phyloP scores from a whole-genome alignment of 1,284 basidiomycete species.

The Cryptococcus sp. region DNA sequence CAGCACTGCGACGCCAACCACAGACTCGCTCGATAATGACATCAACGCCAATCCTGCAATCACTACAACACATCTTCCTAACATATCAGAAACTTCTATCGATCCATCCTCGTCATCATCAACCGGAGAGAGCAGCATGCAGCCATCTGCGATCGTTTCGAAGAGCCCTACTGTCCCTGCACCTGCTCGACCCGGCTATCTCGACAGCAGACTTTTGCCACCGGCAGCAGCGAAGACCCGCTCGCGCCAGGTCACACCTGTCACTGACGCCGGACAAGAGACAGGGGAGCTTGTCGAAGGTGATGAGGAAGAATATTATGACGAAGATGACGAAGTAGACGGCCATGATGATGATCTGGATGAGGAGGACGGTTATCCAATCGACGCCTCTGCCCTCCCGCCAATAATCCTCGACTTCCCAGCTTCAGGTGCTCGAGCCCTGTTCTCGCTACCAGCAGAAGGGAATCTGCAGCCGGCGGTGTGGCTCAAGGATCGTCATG shows the following conservation, averaged over 20 bases:
- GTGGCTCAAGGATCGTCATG: constrained; percentile 29
- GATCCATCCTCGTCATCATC: no score
- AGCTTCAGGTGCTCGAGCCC: constrained; percentile 23
- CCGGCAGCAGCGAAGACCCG: no score
- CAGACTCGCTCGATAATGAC: no score
- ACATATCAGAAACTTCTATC: no score
- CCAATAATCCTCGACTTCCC: constrained; percentile 39
- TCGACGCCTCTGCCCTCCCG: constrained; percentile 27
- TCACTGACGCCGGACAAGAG: background rate
- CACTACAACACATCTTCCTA: no score
- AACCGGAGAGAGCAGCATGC: background rate
- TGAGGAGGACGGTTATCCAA: constrained; percentile 11
- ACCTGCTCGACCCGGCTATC: no score
- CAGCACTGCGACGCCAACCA: no score
- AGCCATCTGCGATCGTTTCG: background rate
- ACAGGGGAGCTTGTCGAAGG: constrained; percentile 2
- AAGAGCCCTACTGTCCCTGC: background rate
- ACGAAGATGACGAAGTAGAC: constrained; percentile 17
- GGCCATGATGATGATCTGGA: constrained; percentile 18
- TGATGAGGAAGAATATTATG: constrained; percentile 23
- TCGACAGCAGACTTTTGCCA: no score
- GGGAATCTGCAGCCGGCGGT: constrained; percentile 18
- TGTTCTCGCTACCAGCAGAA: constrained; percentile 30
- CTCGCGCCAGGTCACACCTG: no score
- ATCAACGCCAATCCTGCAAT: no score